Base-by-base conservation (phyloP, 768 basidiomycete genomes). In the Podaxis sp. region DNA sequence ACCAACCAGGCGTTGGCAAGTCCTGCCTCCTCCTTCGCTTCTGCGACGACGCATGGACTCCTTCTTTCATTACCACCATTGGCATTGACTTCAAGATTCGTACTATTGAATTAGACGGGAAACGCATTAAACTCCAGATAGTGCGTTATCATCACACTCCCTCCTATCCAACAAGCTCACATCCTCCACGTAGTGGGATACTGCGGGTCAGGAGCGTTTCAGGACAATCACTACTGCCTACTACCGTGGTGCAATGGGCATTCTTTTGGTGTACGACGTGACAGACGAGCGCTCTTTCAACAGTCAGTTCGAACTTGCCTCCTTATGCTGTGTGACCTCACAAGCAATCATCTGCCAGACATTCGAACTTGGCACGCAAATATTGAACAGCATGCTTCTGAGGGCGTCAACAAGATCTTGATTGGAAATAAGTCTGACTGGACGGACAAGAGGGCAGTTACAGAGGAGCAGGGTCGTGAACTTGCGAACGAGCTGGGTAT, bases 71-170 rank as follows among this genome's bases (percentile, higher is more conserved):
- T 77, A 98, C 95, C 60, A 99, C 97, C 60, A 99, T 99, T 74
- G 97, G 96, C 61, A 95, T 98, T 67, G 95, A 97, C 85, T 97
- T 97, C 83, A 96, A 95, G 88, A 98, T 98, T 76, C 88, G 96
- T 36, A 98, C 95, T 55, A 98, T 98, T 72, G 95, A 98, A 74
- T 83, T 98, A 53, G 96, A 98, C 68, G 96, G 96, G 42, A 98
- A 98, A 79, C 87, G 93, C 48, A 95, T 98, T 73, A 98, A 98
- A 77, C 84, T 98, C n/a, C 96, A 98, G 76, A 98, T 98, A 73
- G 95, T 96, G 65, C 66, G 91, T 82, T 5, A 11, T 14, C 23
- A 44, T 40, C 27, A 2, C 18, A 25, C 25, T 5, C 37, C 11
- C 11, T 23, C 32, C 7, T 25, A 7, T 50, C 21, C 53, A 6